A percentile compares a stretch with the other conserved stretches of the same genome.
phyloP scores from a whole-genome alignment of 768 basidiomycete species.

The Tylopilus balloui region DNA sequence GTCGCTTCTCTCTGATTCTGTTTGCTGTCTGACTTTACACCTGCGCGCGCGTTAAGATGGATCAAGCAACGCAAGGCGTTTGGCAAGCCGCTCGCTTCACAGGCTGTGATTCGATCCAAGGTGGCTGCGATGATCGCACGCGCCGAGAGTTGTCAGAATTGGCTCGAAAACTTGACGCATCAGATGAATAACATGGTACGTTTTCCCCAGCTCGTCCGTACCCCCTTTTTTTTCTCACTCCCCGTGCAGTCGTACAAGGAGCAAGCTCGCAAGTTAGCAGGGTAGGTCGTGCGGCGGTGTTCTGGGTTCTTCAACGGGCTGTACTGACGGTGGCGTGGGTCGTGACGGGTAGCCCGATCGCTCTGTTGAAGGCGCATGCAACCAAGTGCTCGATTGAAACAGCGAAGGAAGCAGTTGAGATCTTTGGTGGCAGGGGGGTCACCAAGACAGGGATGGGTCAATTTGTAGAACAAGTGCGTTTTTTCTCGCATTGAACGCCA shows the following conservation, averaged over 20 bases:
- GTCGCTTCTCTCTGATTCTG: background rate
- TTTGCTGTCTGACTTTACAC: background rate
- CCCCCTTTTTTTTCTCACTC: too few species aligned
- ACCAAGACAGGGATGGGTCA: conserved; percentile 80
- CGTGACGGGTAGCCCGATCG: conserved; percentile 47
- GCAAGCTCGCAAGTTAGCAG: conserved; percentile 63
- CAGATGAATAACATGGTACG: conserved; percentile 78
- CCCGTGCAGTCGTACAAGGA: conserved; percentile 62
- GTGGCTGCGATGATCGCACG: conserved; percentile 68
- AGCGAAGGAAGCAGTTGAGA: conserved; percentile 66
- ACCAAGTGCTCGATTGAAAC: conserved; percentile 40
- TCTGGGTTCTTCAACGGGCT: background rate
- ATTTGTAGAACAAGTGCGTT: conserved; percentile 67
- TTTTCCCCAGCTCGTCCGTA: background rate
- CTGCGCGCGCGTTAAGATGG: conserved; percentile 49
- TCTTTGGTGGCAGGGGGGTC: conserved; percentile 85
- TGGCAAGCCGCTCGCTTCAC: conserved; percentile 62
- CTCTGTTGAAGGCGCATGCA: conserved; percentile 52
- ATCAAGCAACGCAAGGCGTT: conserved; percentile 74
- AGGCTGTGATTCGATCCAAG: conserved; percentile 74
- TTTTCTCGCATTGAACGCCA: conserved; percentile 15
- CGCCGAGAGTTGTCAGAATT: conserved; percentile 67
- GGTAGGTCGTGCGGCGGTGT: conserved; percentile 34
- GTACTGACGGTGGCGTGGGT: background rate
- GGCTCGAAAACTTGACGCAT: conserved; percentile 76